Evolutionary conservation across 2,329 filamentous ascomycete species (phyloP).

Genomic region (Calonectria honghensis): DNA sequence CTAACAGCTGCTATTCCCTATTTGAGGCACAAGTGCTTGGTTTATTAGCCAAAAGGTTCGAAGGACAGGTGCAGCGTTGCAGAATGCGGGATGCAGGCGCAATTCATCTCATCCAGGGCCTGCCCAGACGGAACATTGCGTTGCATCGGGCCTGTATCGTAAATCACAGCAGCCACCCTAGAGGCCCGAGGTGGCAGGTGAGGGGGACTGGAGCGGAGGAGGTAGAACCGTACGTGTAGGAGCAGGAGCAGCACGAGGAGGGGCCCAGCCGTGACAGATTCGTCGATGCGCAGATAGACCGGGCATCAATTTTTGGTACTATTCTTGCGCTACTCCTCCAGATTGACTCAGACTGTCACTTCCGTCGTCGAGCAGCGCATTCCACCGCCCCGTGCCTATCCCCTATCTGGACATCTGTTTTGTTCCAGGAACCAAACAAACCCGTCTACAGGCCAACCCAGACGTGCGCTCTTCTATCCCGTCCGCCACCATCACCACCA

Average conservation of each 20-base stretch:
- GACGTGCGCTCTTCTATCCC: conserved; percentile 8
- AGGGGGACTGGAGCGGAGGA: not conserved
- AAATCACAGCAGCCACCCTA: conserved; percentile 27
- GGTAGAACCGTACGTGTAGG: not conserved
- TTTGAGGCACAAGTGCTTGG: conserved; percentile 23
- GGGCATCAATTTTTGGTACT: conserved; percentile 12
- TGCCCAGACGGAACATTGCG: conserved; percentile 14
- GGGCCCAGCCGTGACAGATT: conserved; percentile 23
- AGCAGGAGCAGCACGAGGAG: conserved; percentile 31
- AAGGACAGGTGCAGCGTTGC: conserved; percentile 36
- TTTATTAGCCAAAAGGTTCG: conserved; percentile 27
- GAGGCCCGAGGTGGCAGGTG: not conserved
- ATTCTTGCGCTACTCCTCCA: conserved; percentile 27
- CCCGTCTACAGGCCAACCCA: not conserved
- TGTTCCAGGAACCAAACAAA: not conserved
- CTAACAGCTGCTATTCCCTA: conserved; percentile 36
- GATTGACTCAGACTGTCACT: conserved; percentile 32
- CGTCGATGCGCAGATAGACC: conserved; percentile 21
- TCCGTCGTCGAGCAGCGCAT: conserved; percentile 26
- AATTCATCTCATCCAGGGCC: conserved; percentile 22
- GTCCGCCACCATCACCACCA: conserved; percentile 28
- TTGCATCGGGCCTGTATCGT: conserved; percentile 14
- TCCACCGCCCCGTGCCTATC: conserved; percentile 33
- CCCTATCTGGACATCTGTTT: conserved; percentile 15
- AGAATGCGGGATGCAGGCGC: conserved; percentile 33